phyloP scores from a whole-genome alignment of 768 basidiomycete species.

The Hortiboletus flavorubellus region DNA sequence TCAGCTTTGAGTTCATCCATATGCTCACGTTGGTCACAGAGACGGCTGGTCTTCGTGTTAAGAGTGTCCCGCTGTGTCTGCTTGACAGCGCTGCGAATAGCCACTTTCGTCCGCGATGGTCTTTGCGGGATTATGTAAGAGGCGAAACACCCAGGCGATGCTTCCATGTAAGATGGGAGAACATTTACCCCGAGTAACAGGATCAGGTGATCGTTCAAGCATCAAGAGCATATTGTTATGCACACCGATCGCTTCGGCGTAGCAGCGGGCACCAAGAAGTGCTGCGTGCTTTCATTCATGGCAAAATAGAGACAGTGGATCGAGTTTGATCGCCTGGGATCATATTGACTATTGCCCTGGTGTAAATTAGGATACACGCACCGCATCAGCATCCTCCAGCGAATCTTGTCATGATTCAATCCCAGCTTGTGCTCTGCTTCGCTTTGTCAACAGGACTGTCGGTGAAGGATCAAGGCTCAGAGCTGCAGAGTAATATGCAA shows the following conservation, averaged over 20 bases:
- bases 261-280: neutral
- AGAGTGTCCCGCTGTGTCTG: neutral
- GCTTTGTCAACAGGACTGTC: neutral
- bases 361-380: neutral
- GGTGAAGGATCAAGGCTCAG: neutral
- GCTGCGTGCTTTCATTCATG: conserved; percentile 4
- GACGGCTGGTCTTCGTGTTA: neutral
- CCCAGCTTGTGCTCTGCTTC: neutral
- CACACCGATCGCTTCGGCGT: neutral
- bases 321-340: neutral
- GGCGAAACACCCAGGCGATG: neutral
- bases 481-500: neutral
- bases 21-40: neutral
- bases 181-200: neutral
- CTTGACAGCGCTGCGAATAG: neutral
- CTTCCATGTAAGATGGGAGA: neutral
- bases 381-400: neutral
- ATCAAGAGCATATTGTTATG: neutral
- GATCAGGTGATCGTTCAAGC: neutral
- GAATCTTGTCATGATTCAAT: neutral
- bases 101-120: neutral
- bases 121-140: neutral
- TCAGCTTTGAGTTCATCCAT: neutral
- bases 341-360: neutral
- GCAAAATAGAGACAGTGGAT: conserved; percentile 1